Evolutionary conservation across 1,139 yeast genomes (phyloP), one percentile per base, ranked within the genome.

Genomic region (Nakaseomyces nivariensis): DNA sequence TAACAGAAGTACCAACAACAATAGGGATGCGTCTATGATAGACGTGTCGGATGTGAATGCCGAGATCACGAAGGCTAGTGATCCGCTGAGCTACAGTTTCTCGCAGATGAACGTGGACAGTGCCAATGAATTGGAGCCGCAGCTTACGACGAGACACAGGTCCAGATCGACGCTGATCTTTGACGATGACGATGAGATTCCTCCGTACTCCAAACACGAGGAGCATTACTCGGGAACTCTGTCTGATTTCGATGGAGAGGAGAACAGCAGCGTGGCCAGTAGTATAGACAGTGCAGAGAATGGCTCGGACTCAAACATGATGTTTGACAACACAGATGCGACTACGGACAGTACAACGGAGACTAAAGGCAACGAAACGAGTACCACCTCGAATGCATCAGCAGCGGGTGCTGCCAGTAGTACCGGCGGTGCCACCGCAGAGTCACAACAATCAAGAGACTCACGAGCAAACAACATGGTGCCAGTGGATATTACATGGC

Each of bases 401-500:
- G 22, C 22, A 17, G 31, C 31, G 1, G 31, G 31, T 29, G 31
- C 31, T 29, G 31, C 22, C 22, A 17, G 22, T 17, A 17, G 22
- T 17, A 17, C 22, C 3, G 22, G 22, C 2, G 22, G 22, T 17
- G 31, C 31, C 2, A 3, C 31, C 1, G 3, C 31, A 29, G 31
- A 7, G 31, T 9, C 31, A 29, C 31, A 17, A 17, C 22, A 17
- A 17, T 17, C 22, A 17, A 17, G 22, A 17, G 22, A 17, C 3
- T 17, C 22, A 29, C 32, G 49, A 25, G 44, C 49, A 17, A 9
- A 44, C 26, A 51, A 48, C 24, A 57, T 66, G 63, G 75, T 87
- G 37, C 88, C 95, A 0, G 84, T 90, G 1, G 89, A 85, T 51
- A 83, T 92, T 49, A 81, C 80, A 58, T 92, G 98, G 98, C 82